Evolutionary conservation across 176 grass and related monocot species (phyloP).

Genomic region (Eleusine coracana): DNA sequence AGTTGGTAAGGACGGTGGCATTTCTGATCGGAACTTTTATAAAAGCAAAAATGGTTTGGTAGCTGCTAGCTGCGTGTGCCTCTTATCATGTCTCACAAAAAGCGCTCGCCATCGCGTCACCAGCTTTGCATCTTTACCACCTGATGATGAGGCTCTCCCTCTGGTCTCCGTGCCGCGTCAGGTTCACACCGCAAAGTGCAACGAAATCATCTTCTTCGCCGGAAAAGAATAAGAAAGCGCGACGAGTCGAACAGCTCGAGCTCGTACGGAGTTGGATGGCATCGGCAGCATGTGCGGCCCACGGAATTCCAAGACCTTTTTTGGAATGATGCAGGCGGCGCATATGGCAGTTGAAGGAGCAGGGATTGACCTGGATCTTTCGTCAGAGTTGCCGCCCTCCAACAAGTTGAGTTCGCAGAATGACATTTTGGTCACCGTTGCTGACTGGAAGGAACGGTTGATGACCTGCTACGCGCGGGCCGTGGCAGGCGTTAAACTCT

Average conservation of each 20-base stretch:
- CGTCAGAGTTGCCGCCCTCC: neutral
- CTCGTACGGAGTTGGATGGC: neutral
- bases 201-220: neutral
- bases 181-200: constrained; percentile 37
- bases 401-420: neutral
- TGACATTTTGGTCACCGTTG: neutral
- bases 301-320: neutral
- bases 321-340: neutral
- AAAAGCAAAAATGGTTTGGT: neutral
- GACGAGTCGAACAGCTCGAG: neutral
- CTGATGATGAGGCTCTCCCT: neutral
- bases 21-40: neutral
- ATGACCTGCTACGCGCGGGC: neutral
- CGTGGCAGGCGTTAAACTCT: neutral
- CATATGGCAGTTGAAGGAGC: neutral
- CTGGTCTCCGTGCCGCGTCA: constrained; percentile 15
- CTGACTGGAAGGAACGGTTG: constrained; percentile 5
- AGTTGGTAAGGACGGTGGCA: neutral
- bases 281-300: constrained; percentile 7
- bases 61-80: neutral
- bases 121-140: constrained; percentile 17
- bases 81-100: constrained; percentile 15
- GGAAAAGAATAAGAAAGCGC: constrained; percentile 18
- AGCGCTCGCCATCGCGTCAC: neutral
- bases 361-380: neutral